phyloP scores from a whole-genome alignment of 352 stramenopile species.

The Vaucheria bursata region DNA sequence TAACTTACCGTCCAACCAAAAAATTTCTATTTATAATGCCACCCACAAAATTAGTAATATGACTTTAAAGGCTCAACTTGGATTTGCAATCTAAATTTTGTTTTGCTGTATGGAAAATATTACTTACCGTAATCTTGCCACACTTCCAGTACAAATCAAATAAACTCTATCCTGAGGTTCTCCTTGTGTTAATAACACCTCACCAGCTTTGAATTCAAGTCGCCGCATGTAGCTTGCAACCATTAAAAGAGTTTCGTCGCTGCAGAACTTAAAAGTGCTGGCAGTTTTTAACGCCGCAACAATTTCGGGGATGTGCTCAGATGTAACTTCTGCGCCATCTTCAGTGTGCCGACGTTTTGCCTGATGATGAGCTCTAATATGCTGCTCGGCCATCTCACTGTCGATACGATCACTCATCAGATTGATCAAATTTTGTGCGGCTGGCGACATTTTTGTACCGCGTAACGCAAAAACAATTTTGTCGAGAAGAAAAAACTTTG shows the following conservation, averaged over 20 bases:
- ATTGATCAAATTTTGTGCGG: background rate
- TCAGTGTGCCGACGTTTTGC: background rate
- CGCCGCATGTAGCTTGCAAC: conserved; percentile 28
- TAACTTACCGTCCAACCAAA: too few species aligned
- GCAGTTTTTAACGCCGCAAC: conserved; percentile 7
- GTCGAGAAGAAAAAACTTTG: too few species aligned
- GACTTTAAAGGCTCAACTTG: background rate
- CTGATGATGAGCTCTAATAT: background rate
- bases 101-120: background rate
- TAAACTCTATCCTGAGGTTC: conserved; percentile 34
- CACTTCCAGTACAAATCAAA: conserved; percentile 38
- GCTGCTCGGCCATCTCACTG: background rate
- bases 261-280: conserved; percentile 37
- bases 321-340: background rate
- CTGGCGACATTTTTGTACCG: background rate
- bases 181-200: conserved; percentile 42
- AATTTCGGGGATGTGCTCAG: conserved; percentile 22
- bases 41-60: background rate
- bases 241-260: conserved; percentile 22
- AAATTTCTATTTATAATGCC: too few species aligned
- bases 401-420: background rate
- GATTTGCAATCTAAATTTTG: background rate
- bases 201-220: conserved; percentile 40
- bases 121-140: conserved; percentile 22
- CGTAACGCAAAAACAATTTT: background rate